Evolutionary conservation across 164 flowering plant genomes (phyloP).

Genomic region (Kalanchoe fedtschenkoi): DNA sequence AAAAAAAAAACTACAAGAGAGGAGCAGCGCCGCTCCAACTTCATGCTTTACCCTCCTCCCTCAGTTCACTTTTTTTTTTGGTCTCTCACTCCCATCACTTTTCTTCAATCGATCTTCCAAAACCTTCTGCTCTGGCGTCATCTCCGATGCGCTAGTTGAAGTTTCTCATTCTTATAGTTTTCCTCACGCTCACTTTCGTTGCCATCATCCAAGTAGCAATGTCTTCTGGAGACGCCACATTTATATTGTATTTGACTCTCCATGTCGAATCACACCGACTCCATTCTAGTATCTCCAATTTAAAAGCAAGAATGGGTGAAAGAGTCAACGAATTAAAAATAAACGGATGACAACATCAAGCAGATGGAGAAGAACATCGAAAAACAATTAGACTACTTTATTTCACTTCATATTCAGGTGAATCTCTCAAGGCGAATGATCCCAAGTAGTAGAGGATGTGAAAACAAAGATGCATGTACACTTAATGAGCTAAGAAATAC

Average conservation of each 20-base stretch:
- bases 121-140: not conserved
- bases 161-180: constrained; percentile 9
- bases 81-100: no score
- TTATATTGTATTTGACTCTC: constrained; percentile 19
- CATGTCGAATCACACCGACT: no score
- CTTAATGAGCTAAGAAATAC: constrained; percentile 42
- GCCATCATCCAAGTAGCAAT: constrained; percentile 12
- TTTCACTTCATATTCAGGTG: constrained; percentile 28
- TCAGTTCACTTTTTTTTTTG: no score
- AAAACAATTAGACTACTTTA: constrained; percentile 33
- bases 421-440: constrained; percentile 21
- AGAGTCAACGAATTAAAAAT: constrained; percentile 30
- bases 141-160: constrained; percentile 16
- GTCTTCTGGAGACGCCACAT: not conserved
- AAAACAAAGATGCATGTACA: not conserved
- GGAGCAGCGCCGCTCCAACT: no score
- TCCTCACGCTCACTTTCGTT: constrained; percentile 13
- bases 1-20: no score
- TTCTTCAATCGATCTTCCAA: no score
- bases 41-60: no score
- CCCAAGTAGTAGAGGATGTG: not conserved
- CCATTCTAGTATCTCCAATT: constrained; percentile 23
- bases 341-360: constrained; percentile 42
- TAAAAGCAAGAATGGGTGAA: constrained; percentile 34
- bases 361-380: constrained; percentile 33